Conservation (phyloP, 192 early-diverging fungal species). For the Umbelopsis ramanniana region DNA sequence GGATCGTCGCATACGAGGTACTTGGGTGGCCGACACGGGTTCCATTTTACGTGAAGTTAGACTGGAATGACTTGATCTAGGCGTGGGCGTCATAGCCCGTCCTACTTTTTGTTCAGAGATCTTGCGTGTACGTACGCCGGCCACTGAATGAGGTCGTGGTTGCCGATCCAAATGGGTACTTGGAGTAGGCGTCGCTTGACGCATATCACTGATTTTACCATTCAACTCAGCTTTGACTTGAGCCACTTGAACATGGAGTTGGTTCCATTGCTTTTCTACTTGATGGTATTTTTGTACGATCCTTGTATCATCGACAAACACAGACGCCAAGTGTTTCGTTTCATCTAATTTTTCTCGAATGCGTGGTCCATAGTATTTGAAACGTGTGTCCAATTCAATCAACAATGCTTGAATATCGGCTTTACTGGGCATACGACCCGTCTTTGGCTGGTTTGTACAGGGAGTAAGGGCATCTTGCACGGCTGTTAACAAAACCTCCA, state of each 20-base stretch:
- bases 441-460: constrained; percentile 26
- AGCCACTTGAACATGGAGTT: constrained; percentile 45
- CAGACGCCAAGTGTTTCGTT: constrained; percentile 26
- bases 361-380: constrained; percentile 48
- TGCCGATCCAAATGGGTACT: background rate
- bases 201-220: background rate
- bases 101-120: background rate
- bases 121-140: constrained; percentile 7
- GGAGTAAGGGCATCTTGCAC: constrained; percentile 42
- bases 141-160: background rate
- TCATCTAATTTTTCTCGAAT: constrained; percentile 44
- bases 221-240: constrained; percentile 45
- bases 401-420: constrained; percentile 44
- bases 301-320: constrained; percentile 46
- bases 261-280: constrained; percentile 51
- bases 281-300: constrained; percentile 46
- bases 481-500: constrained; percentile 43
- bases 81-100: constrained; percentile 2
- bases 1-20: constrained; percentile 14
- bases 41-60: background rate
- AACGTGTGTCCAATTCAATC: constrained; percentile 50
- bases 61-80: background rate
- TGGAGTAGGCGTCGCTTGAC: background rate
- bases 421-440: constrained; percentile 13
- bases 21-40: background rate